Evolutionary conservation across 1,284 basidiomycete genomes (phyloP).

Genomic region (Irpex rosettiformis): DNA sequence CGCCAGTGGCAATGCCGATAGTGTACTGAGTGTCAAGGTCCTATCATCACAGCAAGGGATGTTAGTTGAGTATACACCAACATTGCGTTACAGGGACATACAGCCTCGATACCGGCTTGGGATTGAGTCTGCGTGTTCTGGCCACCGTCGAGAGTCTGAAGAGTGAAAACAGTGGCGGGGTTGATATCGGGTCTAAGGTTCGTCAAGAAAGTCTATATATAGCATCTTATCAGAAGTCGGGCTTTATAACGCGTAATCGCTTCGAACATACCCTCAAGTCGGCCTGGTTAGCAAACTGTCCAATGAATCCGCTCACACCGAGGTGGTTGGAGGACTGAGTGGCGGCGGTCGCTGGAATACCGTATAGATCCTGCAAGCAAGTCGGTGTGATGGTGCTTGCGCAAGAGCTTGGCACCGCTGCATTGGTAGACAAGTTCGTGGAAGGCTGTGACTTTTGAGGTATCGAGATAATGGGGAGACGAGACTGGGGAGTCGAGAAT

Average conservation of each 20-base stretch:
- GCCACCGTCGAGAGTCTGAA: slow-evolving; percentile 51
- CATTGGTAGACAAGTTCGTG: slow-evolving; percentile 1
- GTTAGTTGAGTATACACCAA: no score
- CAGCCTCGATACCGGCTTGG: slow-evolving; percentile 21
- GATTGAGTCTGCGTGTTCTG: slow-evolving; percentile 38
- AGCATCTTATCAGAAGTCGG: background rate
- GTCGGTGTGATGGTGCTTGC: slow-evolving; percentile 45
- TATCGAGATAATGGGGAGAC: background rate
- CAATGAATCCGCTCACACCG: slow-evolving; percentile 57
- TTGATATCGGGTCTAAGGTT: slow-evolving; percentile 46
- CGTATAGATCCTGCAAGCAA: slow-evolving; percentile 54
- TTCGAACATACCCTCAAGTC: slow-evolving; percentile 38
- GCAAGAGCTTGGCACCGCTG: slow-evolving; percentile 31
- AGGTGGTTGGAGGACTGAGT: slow-evolving; percentile 43
- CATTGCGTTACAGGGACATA: no score
- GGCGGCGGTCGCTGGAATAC: slow-evolving; percentile 41
- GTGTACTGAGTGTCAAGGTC: slow-evolving; percentile 66
- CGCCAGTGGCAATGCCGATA: slow-evolving; percentile 38
- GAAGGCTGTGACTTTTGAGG: slow-evolving; percentile 6
- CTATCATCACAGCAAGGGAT: slow-evolving; percentile 41
- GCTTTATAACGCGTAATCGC: background rate
- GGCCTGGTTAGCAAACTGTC: slow-evolving; percentile 47
- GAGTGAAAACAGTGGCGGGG: slow-evolving; percentile 45
- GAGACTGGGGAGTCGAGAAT: background rate
- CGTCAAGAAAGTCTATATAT: slow-evolving; percentile 45